phyloP scores from a whole-genome alignment of 2,329 filamentous ascomycete genomes.

The Falciphora oryzae region DNA sequence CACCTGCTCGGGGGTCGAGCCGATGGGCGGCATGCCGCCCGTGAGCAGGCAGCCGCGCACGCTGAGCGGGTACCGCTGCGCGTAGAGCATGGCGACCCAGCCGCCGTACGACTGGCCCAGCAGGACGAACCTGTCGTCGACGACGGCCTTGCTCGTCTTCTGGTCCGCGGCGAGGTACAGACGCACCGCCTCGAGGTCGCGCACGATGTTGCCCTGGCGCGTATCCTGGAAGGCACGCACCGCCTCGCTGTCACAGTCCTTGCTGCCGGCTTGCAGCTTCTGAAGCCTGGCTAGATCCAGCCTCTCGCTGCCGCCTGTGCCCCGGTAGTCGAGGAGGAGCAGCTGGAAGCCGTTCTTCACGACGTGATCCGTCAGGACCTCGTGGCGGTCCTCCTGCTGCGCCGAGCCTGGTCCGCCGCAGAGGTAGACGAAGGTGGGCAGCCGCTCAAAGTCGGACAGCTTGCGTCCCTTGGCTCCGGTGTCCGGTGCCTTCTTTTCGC shows the following conservation, averaged over 20 bases:
- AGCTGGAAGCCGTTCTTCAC: conserved; percentile 62
- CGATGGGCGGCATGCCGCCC: conserved; percentile 62
- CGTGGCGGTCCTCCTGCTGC: conserved; percentile 18
- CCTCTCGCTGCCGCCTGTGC: conserved; percentile 61
- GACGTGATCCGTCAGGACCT: conserved; percentile 47
- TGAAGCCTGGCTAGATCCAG: conserved; percentile 47
- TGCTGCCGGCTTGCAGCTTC: conserved; percentile 38
- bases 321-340: conserved; percentile 65
- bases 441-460: background rate
- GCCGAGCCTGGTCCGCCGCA: conserved; percentile 65
- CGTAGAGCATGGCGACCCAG: conserved; percentile 64
- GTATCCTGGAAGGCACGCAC: conserved; percentile 35
- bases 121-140: conserved; percentile 25
- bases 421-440: conserved; percentile 45
- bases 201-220: conserved; percentile 65
- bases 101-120: conserved; percentile 71
- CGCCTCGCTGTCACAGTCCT: background rate
- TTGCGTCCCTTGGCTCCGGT: background rate
- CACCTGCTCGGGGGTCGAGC: conserved; percentile 53
- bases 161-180: conserved; percentile 36
- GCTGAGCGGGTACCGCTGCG: conserved; percentile 59
- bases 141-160: background rate
- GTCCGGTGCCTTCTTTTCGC: background rate
- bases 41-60: conserved; percentile 59
- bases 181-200: conserved; percentile 66